These are phyloP conservation scores for Apiospora saccharicola DNA, from an alignment of 2,329 filamentous ascomycete species.

Conservation along the genomic window DNA sequence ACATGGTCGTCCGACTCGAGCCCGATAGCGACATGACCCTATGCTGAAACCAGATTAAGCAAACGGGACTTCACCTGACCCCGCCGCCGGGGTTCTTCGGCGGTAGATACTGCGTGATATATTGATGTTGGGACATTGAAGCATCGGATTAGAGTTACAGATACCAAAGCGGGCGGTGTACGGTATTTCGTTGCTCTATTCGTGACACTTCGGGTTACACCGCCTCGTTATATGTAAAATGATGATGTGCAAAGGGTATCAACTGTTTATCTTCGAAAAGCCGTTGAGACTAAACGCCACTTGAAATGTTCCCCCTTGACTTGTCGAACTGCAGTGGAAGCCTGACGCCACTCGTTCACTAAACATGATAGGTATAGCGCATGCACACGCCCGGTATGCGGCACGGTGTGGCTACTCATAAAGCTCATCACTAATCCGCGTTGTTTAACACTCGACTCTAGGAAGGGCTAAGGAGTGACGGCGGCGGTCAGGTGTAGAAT, in stretches of 20 bases:
- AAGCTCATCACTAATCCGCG: background rate
- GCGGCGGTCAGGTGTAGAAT: background rate
- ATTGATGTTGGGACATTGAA: background rate
- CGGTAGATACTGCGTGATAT: background rate
- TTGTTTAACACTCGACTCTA: background rate
- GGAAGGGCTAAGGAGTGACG: background rate
- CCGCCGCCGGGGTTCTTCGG: background rate
- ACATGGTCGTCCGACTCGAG: background rate
- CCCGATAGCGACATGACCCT: background rate
- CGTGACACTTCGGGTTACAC: constrained; percentile 5
- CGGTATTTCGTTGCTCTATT: background rate
- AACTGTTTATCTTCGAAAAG: background rate
- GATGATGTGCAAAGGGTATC: background rate
- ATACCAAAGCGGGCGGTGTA: background rate
- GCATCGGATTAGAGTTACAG: constrained; percentile 15
- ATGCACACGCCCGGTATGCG: background rate
- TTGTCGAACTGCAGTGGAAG: background rate
- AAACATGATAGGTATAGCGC: background rate
- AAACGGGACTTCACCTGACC: background rate
- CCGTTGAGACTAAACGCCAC: constrained; percentile 1
- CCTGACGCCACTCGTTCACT: constrained; percentile 6
- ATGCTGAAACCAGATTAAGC: background rate
- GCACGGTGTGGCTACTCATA: background rate
- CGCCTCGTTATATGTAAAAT: background rate
- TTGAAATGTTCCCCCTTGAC: background rate